Evolutionary conservation across 2,329 filamentous ascomycete genomes (phyloP).

Genomic region (Gnomoniopsis smithogilvyi): DNA sequence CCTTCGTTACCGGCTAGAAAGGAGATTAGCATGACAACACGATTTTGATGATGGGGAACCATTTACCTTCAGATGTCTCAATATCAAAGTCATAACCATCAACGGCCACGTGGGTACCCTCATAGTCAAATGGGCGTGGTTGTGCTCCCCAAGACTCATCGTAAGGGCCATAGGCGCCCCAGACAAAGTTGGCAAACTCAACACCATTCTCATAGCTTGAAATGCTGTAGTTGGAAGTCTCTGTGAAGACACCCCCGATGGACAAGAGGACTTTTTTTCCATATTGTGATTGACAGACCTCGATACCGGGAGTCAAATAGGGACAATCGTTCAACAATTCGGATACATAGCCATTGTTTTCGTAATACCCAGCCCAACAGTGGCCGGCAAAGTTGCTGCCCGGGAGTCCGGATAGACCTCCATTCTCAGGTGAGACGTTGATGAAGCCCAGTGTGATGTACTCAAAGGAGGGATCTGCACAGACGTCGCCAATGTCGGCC

Average conservation of each 20-base stretch:
- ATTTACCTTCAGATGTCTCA: constrained; percentile 30
- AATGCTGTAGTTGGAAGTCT: constrained; percentile 30
- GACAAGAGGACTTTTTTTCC: constrained; percentile 64
- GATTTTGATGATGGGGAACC: not conserved
- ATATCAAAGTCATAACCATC: constrained; percentile 53
- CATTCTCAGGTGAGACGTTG: constrained; percentile 36
- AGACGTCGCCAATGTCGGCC: constrained; percentile 26
- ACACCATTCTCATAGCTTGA: constrained; percentile 26
- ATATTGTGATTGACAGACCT: constrained; percentile 47
- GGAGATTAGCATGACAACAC: not conserved
- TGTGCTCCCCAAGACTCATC: constrained; percentile 20
- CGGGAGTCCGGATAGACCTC: constrained; percentile 28
- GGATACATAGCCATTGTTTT: constrained; percentile 24
- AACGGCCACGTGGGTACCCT: constrained; percentile 34
- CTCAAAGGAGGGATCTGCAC: constrained; percentile 33
- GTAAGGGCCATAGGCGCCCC: constrained; percentile 35
- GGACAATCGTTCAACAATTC: constrained; percentile 31
- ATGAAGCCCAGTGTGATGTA: constrained; percentile 38
- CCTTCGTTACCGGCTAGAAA: constrained; percentile 22
- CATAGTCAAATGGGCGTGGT: constrained; percentile 41
- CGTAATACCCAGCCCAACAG: constrained; percentile 31
- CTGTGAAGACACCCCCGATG: constrained; percentile 49
- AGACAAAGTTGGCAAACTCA: constrained; percentile 36
- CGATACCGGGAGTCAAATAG: constrained; percentile 31
- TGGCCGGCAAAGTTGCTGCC: constrained; percentile 37